Evolutionary conservation across 331 rosid species (phyloP).

Genomic region (Malus hybrid): DNA sequence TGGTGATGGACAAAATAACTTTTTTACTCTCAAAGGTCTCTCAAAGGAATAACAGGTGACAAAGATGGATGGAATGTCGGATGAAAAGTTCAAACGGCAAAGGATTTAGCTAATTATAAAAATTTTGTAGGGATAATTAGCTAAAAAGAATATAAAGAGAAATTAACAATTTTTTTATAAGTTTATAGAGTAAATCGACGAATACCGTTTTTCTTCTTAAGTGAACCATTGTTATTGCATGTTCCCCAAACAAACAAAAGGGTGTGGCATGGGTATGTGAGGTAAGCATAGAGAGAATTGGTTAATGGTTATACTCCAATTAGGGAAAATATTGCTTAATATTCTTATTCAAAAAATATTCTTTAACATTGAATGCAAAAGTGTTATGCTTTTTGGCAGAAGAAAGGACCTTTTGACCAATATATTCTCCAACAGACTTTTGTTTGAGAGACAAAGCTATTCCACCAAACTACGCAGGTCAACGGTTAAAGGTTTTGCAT

Average conservation of each 20-base stretch:
- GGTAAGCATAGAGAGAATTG: background rate
- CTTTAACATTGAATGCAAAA: background rate
- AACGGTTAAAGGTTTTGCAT: background rate
- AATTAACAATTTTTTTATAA: too few relatives aligned
- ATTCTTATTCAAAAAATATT: too few relatives aligned
- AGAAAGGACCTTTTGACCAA: background rate
- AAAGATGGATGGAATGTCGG: background rate
- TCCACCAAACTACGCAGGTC: background rate
- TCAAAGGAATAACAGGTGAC: background rate
- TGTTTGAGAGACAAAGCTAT: background rate
- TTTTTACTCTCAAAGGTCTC: background rate
- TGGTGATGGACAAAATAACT: background rate
- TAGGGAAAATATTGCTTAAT: background rate
- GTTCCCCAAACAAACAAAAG: background rate
- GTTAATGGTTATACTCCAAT: background rate
- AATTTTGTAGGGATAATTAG: fast-evolving
- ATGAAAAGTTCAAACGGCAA: too few relatives aligned
- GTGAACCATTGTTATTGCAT: background rate
- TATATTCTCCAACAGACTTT: background rate
- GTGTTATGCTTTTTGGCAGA: background rate
- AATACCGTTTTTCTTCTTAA: background rate
- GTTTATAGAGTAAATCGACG: background rate
- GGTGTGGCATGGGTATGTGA: background rate
- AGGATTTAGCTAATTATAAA: too few relatives aligned
- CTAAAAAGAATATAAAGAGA: too few relatives aligned